A percentile compares a stretch with the other conserved stretches of the same genome.
phyloP scores from a whole-genome alignment of 176 grass and related monocot genomes.

The Raddia guianensis region DNA sequence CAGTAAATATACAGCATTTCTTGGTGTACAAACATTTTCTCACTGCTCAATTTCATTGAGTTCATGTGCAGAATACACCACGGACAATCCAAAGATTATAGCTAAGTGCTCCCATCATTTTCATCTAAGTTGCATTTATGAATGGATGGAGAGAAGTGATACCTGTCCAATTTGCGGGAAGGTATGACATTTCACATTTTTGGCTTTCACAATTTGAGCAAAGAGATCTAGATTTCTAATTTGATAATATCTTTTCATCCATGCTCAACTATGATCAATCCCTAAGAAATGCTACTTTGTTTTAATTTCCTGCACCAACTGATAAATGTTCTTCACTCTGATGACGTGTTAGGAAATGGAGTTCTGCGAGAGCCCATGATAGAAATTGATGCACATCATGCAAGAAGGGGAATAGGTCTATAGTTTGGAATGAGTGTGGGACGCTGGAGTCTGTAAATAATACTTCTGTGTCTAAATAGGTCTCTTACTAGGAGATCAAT shows the following conservation, averaged over 20 bases:
- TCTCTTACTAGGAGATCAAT: slow-evolving; percentile 34
- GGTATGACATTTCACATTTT: slow-evolving; percentile 37
- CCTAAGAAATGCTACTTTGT: background rate
- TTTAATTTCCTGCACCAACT: background rate
- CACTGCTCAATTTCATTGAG: background rate
- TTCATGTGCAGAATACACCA: slow-evolving; percentile 72
- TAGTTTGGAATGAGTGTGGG: slow-evolving; percentile 26
- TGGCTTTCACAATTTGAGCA: slow-evolving; percentile 15
- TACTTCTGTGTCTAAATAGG: slow-evolving; percentile 10
- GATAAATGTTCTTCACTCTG: slow-evolving; percentile 4
- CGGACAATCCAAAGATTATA: slow-evolving; percentile 83
- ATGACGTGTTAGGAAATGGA: slow-evolving; percentile 74
- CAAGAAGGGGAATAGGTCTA: slow-evolving; percentile 13
- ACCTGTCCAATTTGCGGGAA: slow-evolving; percentile 87
- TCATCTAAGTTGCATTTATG: slow-evolving; percentile 96
- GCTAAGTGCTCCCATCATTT: slow-evolving; percentile 89
- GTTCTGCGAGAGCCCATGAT: slow-evolving; percentile 81
- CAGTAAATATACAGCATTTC: background rate
- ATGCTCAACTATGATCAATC: background rate
- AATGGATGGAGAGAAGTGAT: slow-evolving; percentile 97
- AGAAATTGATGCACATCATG: slow-evolving; percentile 8
- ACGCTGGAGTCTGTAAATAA: slow-evolving; percentile 62
- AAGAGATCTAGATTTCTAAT: background rate
- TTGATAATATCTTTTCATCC: background rate
- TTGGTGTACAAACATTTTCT: slow-evolving; percentile 23